These are phyloP conservation scores for Fusarium temperatum DNA, from an alignment of 2,329 filamentous ascomycete genomes.

Conservation along the genomic window DNA sequence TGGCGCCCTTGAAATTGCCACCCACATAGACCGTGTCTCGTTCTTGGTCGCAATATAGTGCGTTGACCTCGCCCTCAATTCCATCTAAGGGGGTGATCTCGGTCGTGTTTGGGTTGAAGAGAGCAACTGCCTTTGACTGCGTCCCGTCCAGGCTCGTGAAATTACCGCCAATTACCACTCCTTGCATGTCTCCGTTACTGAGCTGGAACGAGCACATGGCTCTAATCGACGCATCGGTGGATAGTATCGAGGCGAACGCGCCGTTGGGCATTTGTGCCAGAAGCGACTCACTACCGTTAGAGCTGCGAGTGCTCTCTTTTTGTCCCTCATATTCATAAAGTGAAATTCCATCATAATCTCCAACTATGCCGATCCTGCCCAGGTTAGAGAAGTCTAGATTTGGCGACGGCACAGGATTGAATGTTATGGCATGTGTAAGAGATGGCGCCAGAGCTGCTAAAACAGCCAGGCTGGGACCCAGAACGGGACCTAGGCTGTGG, in stretches of 20 bases:
- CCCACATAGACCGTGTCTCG: slow-evolving; percentile 88
- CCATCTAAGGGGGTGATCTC: slow-evolving; percentile 79
- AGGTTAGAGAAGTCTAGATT: slow-evolving; percentile 82
- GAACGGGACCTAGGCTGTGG: slow-evolving; percentile 38
- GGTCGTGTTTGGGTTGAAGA: slow-evolving; percentile 79
- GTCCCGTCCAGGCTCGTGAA: slow-evolving; percentile 88
- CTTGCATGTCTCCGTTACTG: slow-evolving; percentile 72
- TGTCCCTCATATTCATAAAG: slow-evolving; percentile 88
- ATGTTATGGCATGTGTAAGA: slow-evolving; percentile 62
- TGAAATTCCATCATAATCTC: slow-evolving; percentile 91
- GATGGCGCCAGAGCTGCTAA: slow-evolving; percentile 54
- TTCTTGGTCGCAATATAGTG: slow-evolving; percentile 82
- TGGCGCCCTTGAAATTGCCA: slow-evolving; percentile 80
- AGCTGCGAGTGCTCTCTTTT: slow-evolving; percentile 70
- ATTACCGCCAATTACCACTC: slow-evolving; percentile 89
- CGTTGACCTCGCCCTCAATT: slow-evolving; percentile 82
- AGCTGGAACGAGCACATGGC: slow-evolving; percentile 84
- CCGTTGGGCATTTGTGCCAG: slow-evolving; percentile 87
- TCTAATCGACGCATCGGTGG: slow-evolving; percentile 84
- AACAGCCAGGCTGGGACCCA: slow-evolving; percentile 48
- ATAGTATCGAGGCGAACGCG: slow-evolving; percentile 76
- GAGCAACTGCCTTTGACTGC: slow-evolving; percentile 79
- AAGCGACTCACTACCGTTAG: slow-evolving; percentile 83
- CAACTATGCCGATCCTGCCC: slow-evolving; percentile 84
- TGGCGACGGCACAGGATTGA: slow-evolving; percentile 70